A percentile compares a stretch with the other conserved stretches of the same genome.
Conservation (phyloP, 257 asterid species). For the Nicotiana obtusifolia region DNA sequence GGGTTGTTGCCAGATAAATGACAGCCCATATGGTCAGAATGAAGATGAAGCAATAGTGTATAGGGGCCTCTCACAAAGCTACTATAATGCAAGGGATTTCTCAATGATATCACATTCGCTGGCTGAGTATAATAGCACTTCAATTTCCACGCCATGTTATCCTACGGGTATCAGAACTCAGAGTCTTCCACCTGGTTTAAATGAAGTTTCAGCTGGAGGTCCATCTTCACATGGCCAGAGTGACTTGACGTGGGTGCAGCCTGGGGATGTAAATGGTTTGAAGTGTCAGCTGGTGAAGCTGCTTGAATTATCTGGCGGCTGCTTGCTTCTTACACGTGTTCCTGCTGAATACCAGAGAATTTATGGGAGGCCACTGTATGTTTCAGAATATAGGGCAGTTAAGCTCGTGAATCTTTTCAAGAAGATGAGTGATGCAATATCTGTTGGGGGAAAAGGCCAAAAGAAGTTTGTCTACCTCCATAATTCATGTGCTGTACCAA, state of each 20-base stretch:
- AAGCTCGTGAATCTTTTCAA: constrained; percentile 70
- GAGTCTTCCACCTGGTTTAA: constrained; percentile 36
- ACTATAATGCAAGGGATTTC: constrained; percentile 32
- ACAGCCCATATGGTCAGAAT: constrained; percentile 35
- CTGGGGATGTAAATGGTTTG: constrained; percentile 80
- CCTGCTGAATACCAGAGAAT: constrained; percentile 66
- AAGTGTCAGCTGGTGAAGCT: constrained; percentile 69
- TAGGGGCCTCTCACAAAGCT: constrained; percentile 44
- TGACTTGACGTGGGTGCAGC: constrained; percentile 69
- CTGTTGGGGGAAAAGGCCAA: constrained; percentile 52
- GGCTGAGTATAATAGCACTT: constrained; percentile 34
- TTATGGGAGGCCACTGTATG: constrained; percentile 71
- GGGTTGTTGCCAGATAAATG: constrained; percentile 39
- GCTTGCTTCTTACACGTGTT: constrained; percentile 54
- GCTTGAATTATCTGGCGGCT: constrained; percentile 69
- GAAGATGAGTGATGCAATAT: constrained; percentile 61
- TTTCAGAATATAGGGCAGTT: constrained; percentile 63
- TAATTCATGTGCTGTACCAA: constrained; percentile 32
- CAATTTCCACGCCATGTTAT: constrained; percentile 31
- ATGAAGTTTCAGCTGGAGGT: constrained; percentile 35
- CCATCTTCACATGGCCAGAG: constrained; percentile 23
- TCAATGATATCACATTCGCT: constrained; percentile 48
- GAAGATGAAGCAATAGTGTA: constrained; percentile 82
- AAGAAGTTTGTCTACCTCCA: constrained; percentile 49
- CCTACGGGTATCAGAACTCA: constrained; percentile 31